These are phyloP conservation scores for Diaporthe helianthi DNA, from an alignment of 2,329 filamentous ascomycete species.

Conservation along the genomic window DNA sequence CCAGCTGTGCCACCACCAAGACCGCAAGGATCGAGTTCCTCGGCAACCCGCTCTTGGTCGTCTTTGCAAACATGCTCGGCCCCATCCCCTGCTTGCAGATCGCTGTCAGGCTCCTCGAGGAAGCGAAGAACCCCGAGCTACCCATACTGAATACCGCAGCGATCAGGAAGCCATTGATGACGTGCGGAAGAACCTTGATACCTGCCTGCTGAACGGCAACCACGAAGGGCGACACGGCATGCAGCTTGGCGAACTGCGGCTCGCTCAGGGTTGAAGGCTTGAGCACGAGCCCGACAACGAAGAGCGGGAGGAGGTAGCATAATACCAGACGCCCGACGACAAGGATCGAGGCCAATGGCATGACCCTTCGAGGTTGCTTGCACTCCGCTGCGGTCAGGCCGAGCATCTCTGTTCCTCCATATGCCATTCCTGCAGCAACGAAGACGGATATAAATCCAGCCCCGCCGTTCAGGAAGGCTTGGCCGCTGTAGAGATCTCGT, in stretches of 20 bases:
- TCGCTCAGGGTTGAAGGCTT: constrained; percentile 40
- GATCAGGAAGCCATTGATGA: constrained; percentile 34
- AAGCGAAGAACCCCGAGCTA: constrained; percentile 51
- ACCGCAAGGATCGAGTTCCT: constrained; percentile 37
- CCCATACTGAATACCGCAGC: constrained; percentile 47
- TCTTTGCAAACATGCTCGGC: constrained; percentile 38
- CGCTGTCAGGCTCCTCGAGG: constrained; percentile 46
- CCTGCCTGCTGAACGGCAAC: constrained; percentile 45
- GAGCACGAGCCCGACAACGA: constrained; percentile 46
- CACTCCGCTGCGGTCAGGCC: constrained; percentile 53
- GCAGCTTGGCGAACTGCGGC: constrained; percentile 39
- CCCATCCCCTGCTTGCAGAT: constrained; percentile 47
- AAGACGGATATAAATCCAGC: constrained; percentile 53
- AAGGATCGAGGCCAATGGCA: constrained; percentile 49
- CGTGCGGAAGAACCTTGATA: constrained; percentile 17
- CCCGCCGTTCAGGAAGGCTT: constrained; percentile 49
- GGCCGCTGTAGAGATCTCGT: neutral
- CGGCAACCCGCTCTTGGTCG: constrained; percentile 46
- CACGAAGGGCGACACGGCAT: constrained; percentile 42
- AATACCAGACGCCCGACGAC: constrained; percentile 49
- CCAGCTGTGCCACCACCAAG: constrained; percentile 49
- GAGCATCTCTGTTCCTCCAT: constrained; percentile 54
- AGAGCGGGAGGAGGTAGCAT: constrained; percentile 49
- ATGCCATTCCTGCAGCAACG: constrained; percentile 52
- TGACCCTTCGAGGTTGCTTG: constrained; percentile 45